Evolutionary conservation across 2,329 filamentous ascomycete genomes (phyloP).

Genomic region (Phyllosticta paracitricarpa): DNA sequence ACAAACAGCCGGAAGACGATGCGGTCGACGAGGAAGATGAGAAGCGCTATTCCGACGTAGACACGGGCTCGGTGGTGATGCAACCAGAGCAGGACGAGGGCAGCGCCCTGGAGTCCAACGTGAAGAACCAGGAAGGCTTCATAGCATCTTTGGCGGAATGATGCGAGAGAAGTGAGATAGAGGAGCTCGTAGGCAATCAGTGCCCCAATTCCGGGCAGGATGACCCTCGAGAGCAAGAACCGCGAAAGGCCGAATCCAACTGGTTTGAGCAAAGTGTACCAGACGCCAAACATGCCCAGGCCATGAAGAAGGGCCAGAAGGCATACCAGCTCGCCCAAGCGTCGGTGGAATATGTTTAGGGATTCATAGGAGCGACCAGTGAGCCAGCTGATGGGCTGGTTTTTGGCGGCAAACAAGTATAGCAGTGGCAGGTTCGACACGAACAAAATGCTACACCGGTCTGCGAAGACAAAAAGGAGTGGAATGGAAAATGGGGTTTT

Average conservation of each 20-base stretch:
- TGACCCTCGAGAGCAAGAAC: conserved; percentile 44
- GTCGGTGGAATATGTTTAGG: conserved; percentile 55
- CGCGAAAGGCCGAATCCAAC: conserved; percentile 39
- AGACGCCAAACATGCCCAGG: conserved; percentile 44
- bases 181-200: conserved; percentile 51
- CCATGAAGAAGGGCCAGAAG: conserved; percentile 49
- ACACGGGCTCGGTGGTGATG: conserved; percentile 45
- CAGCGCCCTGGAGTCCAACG: conserved; percentile 46
- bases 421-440: conserved; percentile 43
- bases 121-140: conserved; percentile 53
- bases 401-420: conserved; percentile 57
- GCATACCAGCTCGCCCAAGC: conserved; percentile 53
- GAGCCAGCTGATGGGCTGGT: conserved; percentile 50
- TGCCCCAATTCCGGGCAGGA: conserved; percentile 45
- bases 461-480: conserved; percentile 48
- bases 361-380: conserved; percentile 58
- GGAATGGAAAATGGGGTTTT: conserved; percentile 36
- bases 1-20: conserved; percentile 46
- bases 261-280: conserved; percentile 43
- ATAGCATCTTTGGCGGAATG: conserved; percentile 51
- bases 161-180: conserved; percentile 51
- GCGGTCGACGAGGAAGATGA: conserved; percentile 49
- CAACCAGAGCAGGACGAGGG: conserved; percentile 48
- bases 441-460: conserved; percentile 46
- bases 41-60: conserved; percentile 44